These are phyloP conservation scores for Amphirosellinia nigrospora DNA, from an alignment of 495 filamentous ascomycete genomes.

Conservation along the genomic window DNA sequence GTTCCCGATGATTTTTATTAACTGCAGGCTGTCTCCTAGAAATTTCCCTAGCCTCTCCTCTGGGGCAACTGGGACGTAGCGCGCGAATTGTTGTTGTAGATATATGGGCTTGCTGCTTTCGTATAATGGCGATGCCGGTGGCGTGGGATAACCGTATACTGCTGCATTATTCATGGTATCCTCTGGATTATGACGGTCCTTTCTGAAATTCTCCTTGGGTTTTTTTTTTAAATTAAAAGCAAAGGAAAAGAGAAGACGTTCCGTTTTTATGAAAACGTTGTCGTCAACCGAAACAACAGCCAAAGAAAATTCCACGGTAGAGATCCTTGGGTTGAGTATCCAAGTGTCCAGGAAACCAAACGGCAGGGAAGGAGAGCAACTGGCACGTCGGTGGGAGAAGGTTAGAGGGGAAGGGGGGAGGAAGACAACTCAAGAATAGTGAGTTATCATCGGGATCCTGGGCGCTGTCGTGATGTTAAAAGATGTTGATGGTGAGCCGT, in stretches of 20 bases:
- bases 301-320: constrained; percentile 35
- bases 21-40: constrained; percentile 79
- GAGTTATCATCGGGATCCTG: constrained; percentile 26
- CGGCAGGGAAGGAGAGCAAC: constrained; percentile 16
- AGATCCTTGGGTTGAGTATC: constrained; percentile 40
- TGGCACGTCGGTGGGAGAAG: constrained; percentile 24
- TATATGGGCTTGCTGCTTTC: constrained; percentile 49
- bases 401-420: constrained; percentile 25
- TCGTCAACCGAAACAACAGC: constrained; percentile 34
- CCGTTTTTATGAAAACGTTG: constrained; percentile 36
- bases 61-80: constrained; percentile 58
- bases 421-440: constrained; percentile 11
- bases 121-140: constrained; percentile 57
- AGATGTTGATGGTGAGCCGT: constrained; percentile 30
- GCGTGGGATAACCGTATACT: constrained; percentile 60
- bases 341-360: constrained; percentile 31
- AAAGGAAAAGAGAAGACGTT: constrained; percentile 40
- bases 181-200: constrained; percentile 41
- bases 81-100: constrained; percentile 47
- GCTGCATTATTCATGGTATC: constrained; percentile 60
- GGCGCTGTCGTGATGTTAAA: constrained; percentile 23
- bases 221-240: constrained; percentile 24
- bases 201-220: constrained; percentile 28
- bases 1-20: constrained; percentile 85
- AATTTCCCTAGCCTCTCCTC: constrained; percentile 88